Base-by-base conservation (phyloP, 2,329 filamentous ascomycete species). In the Stachybotrys chlorohalonatus region DNA sequence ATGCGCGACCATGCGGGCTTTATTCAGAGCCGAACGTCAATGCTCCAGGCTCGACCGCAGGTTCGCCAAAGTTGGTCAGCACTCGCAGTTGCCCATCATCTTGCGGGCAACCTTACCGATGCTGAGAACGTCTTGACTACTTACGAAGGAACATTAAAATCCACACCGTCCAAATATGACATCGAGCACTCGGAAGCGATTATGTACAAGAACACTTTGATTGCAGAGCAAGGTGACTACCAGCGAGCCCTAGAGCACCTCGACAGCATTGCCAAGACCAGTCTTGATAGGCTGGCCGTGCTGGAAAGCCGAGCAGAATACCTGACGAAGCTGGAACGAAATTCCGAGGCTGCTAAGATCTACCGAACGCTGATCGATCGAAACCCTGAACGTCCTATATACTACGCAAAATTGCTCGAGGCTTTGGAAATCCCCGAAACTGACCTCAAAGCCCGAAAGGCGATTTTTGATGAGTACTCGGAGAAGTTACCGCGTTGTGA, bases 1-100 rank as follows among this genome's bases (percentile, higher is more conserved):
- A 96, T 96, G 83, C 86, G 94, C 63, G 94, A 99, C 74, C 97
- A 92, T 72, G 81, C 87, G 60, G 94, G 94, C 53, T 97, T 97
- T 68, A 84, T 96, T 60, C 86, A 93, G 70, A 97, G 90, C 73
- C 83, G 94, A 62, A 86, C 83, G 58, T 80, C 86, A 54, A 97
- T 99, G 87, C 80, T 99, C 60, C 87, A 94, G 69, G 84, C 89
- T 49, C 84, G 89, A 56, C 89, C 94, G 1, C 83, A 86, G 60
- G 67, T 94, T 57, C 83, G 95, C 62, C 90, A 95, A 74, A 96
- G 93, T 73, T 99, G 95, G 95, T 97, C 94, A 5, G 94, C 90
- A n/a, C 76, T 99, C 57, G 94, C 94, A 47, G 88, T 97, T 55
- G 94, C 93, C 42, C 85, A 96, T 68, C 94, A 99, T 66, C 79